Base-by-base conservation (phyloP, 108 stramenopile genomes). In the Cyclotella baltica region DNA sequence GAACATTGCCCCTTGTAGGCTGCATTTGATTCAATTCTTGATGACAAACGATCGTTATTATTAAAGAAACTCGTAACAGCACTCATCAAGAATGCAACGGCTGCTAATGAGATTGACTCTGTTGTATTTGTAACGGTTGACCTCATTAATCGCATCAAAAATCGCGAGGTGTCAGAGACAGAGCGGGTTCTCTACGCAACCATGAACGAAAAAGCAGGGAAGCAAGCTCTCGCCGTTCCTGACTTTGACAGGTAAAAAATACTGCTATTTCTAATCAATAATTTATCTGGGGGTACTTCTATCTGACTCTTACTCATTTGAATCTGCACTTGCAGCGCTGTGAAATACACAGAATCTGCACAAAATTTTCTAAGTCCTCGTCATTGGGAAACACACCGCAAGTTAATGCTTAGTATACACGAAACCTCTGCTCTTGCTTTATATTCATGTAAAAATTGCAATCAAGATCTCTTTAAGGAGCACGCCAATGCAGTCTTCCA, bases 301-400 rank as follows among this genome's bases (percentile, higher is more conserved):
- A 4, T n/a, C 11, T 19, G 18, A 52, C 51, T 52, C n/a, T 11
- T 8, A 11, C 13, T 43, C 40, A 43, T 11, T 43, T 8, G 10
- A 43, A 43, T 13, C 10, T 43, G 10, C 40, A 43, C 13, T 40
- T 25, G 9, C 3, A 20, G 27, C 20, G 72, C 72, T 47, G 63
- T 46, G 29, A 61, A 70, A 25, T 80, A 80, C 67, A 34, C 68
- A 11, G 61, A 70, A 25, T 16, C 43, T 56, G 78, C 72, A 16
- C 65, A 63, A 56, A 13, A 35, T 1, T 67, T 80, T 40, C 47
- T 80, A 5, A 28, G 29, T 18, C 52, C 46, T 22, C 15, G 25
- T 19, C 47, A 73, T 37, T 80, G 78, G 78, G 18, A 35, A 50
- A 19, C 22, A 1, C 64, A 80, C 36, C 72, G 73, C 43, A 22